Evolutionary conservation across 2,329 filamentous ascomycete species (phyloP).

Genomic region (Nannizziopsis barbatae): DNA sequence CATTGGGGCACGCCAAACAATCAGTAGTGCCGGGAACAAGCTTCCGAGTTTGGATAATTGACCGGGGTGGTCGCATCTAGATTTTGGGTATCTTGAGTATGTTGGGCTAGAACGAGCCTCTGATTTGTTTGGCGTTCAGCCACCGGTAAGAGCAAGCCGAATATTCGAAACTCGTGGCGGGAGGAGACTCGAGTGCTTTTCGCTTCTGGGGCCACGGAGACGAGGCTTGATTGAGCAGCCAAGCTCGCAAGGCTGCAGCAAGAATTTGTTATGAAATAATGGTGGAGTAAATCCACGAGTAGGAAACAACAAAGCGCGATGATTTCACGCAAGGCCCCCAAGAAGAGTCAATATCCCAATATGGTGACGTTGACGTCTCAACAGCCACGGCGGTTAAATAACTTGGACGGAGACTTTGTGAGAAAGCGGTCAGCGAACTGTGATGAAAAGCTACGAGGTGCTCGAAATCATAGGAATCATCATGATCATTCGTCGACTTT

Average conservation of each 20-base stretch:
- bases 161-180: constrained; percentile 4
- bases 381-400: too few species aligned
- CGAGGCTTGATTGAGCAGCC: background rate
- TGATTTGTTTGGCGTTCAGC: constrained; percentile 9
- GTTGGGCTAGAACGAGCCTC: background rate
- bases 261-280: too few species aligned
- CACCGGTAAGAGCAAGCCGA: background rate
- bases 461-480: background rate
- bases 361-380: too few species aligned
- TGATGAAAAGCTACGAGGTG: too few species aligned
- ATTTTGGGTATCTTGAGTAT: background rate
- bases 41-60: background rate
- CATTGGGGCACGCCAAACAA: background rate
- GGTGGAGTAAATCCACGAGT: background rate
- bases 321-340: too few species aligned
- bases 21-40: background rate
- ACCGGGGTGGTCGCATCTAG: background rate
- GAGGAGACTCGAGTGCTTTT: background rate
- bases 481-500: background rate
- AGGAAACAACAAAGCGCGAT: background rate
- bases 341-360: too few species aligned
- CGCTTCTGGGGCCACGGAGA: too few species aligned
- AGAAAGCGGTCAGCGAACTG: too few species aligned
- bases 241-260: constrained; percentile 4
- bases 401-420: too few species aligned